Base-by-base conservation (phyloP, 768 basidiomycete species). In the Panaeolus cyanescens region DNA sequence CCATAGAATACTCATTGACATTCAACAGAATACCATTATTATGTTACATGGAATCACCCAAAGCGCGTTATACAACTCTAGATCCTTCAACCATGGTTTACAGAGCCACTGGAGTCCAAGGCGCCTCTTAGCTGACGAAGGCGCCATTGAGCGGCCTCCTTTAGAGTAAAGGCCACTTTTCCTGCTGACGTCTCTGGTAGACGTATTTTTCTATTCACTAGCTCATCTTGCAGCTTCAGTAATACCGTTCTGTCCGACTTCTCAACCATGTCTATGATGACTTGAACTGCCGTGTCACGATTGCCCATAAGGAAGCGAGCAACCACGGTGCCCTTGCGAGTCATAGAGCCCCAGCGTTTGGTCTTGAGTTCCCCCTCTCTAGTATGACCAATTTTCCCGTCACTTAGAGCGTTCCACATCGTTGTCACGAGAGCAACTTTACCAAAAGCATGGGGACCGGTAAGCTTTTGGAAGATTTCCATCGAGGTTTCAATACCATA, bases 101-200 rank as follows among this genome's bases (percentile, higher is more conserved):
- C n/a, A n/a, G n/a, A n/a, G n/a, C n/a, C n/a, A n/a, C n/a, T n/a
- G n/a, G n/a, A n/a, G n/a, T n/a, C 3, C 37, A 39, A 39, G 37
- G 37, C 19, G 7, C 37, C 37, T 19, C 17, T 39, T 12, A 39
- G 37, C 17, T 50, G 45, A 15, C 45, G 45, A 10, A 50, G 45
- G 13, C 45, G 45, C 45, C 45, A 50, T 28, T 28, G 25, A 22
- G 30, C 30, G 25, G 45, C 45, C 15, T 50, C 45, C 45, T 50
- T 28, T 4, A 50, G 22, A 15, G 45, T 50, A 15, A 50, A 50
- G 25, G 45, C 45, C 5, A 50, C 25, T 15, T 50, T 50, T 1
- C 85, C 85, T 1, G 86, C 87, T 4, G 75, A 71, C 1, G 87
- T 87, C 54, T 86, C 74, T 1, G 79, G 72, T 15, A 87, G 77